Conservation (phyloP, 805 yeast genomes). For the Saccharomyces cerevisiae region DNA sequence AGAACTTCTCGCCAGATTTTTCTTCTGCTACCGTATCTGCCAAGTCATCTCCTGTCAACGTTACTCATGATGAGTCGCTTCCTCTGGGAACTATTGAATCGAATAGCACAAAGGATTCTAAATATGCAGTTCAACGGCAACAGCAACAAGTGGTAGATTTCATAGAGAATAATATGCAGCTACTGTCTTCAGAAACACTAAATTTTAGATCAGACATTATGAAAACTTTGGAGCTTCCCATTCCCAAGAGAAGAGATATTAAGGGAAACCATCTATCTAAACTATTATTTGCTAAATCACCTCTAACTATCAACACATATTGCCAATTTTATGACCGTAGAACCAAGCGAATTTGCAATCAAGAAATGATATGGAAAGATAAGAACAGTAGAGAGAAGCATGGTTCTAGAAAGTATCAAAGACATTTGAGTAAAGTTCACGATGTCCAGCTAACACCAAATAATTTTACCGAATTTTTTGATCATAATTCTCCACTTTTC, state of each 20-base stretch:
- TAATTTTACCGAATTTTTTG: background rate
- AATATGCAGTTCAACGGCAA: background rate
- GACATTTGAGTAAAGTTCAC: background rate
- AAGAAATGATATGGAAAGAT: background rate
- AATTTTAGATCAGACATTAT: background rate
- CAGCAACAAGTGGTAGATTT: background rate
- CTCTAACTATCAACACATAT: background rate
- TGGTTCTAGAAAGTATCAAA: background rate
- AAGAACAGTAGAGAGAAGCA: background rate
- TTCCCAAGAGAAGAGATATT: background rate
- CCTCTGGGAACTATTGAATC: background rate
- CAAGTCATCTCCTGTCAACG: background rate
- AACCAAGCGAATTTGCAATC: background rate
- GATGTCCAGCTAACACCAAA: background rate
- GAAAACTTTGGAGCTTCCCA: background rate
- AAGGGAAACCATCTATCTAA: background rate
- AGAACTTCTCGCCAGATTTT: background rate
- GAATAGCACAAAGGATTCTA: background rate
- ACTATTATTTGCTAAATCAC: background rate
- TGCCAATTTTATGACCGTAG: background rate
- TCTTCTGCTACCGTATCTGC: background rate
- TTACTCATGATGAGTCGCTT: background rate
- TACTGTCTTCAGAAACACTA: background rate
- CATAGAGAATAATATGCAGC: background rate
- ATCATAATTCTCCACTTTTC: background rate